These are phyloP conservation scores for Oryza meridionalis DNA, from an alignment of 176 grass and related monocot genomes.

Conservation along the genomic window DNA sequence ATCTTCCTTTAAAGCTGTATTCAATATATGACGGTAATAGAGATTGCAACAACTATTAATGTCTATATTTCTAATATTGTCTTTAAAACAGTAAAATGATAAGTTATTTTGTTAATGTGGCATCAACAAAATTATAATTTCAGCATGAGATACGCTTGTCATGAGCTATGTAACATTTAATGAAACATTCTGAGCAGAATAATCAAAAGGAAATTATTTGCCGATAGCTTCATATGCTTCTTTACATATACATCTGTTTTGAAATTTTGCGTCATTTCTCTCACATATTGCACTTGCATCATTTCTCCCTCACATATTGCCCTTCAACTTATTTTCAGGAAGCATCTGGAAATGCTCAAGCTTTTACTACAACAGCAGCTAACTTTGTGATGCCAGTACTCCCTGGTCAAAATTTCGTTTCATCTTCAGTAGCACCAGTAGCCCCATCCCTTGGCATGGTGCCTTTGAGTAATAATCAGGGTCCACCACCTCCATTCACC, in stretches of 20 bases:
- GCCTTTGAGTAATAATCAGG: slow-evolving; percentile 52
- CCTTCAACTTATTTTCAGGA: slow-evolving; percentile 58
- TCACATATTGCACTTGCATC: slow-evolving; percentile 21
- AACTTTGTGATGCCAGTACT: slow-evolving; percentile 58
- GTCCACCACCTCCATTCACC: slow-evolving; percentile 45
- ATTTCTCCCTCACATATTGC: slow-evolving; percentile 31
- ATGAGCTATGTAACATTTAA: slow-evolving; percentile 1
- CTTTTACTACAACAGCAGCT: slow-evolving; percentile 42
- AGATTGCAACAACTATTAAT: not conserved
- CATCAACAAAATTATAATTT: slow-evolving; percentile 9
- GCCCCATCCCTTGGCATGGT: slow-evolving; percentile 45
- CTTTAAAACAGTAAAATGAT: not conserved
- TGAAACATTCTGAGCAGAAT: slow-evolving; percentile 29
- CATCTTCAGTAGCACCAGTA: slow-evolving; percentile 55
- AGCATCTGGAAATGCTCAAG: slow-evolving; percentile 64
- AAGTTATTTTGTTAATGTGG: slow-evolving; percentile 3
- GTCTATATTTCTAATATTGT: not conserved
- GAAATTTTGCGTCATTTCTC: slow-evolving; percentile 18
- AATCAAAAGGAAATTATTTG: slow-evolving; percentile 8
- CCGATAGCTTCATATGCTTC: slow-evolving; percentile 5
- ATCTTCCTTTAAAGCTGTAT: not conserved
- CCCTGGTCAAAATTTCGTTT: slow-evolving; percentile 57
- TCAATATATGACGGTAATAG: not conserved
- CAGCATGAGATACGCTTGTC: not conserved
- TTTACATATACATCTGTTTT: slow-evolving; percentile 23